Base-by-base conservation (phyloP, 306 rosid genomes). In the Mimosa pudica region DNA sequence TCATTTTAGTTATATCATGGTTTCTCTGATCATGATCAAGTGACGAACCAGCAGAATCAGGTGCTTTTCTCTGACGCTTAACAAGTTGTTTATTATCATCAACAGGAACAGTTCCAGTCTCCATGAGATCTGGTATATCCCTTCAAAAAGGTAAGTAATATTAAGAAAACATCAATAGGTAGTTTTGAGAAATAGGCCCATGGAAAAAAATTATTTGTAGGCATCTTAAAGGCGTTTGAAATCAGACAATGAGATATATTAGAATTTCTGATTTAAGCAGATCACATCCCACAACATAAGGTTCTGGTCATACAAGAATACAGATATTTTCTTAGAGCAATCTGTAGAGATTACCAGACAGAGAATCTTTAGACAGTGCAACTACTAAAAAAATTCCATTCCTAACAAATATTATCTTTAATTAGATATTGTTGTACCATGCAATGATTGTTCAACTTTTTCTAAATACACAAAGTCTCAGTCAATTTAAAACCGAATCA, bases 1-100 rank as follows among this genome's bases (percentile, higher is more conserved):
- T 85, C 98, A 95, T 92, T 83, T 81, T 87, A 49, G 96, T 92
- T 38, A 95, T 81, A 76, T 91, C 98, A 70, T 67, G 77, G 82
- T 74, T 88, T 85, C 97, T 85, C 54, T 83, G 79, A 69, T 86
- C 88, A 77, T 89, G 94, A 80, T 95, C 92, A 84, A 95, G 85
- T 75, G 88, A 65, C 69, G 79, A 54, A 48, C 85, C 85, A 48
- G 85, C 83, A 72, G 69, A 30, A 17, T 84, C 77, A 75, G 88
- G 77, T 51, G 77, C 60, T 61, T 84, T 81, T 79, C 90, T 92
- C 82, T 88, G 81, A 70, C 82, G 89, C 87, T 76, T 91, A 68
- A 60, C 74, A 17, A 77, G 84, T 80, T 82, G 64, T 70, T 84
- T 89, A 67, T 76, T 83, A 80, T 78, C 80, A 62, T 85, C 87